Conservation (phyloP, 441 rosid genomes). For the Erodium chrysanthum region DNA sequence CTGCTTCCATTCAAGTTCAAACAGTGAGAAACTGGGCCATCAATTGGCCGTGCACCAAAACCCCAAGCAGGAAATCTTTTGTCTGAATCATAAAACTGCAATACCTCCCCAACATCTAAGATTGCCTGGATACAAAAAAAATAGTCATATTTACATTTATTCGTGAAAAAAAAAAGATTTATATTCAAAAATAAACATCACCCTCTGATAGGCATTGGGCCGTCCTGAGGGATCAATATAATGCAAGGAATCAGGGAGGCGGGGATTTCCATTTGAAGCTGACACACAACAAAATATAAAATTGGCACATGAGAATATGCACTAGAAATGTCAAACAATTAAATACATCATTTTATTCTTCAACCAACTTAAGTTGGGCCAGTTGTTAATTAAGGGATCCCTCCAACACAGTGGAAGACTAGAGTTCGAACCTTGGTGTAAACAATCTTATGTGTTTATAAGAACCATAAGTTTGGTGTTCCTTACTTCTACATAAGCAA, state of each 20-base stretch:
- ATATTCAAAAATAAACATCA: conserved; percentile 4
- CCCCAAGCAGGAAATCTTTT: conserved; percentile 93
- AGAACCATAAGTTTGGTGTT: no score
- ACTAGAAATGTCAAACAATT: neutral
- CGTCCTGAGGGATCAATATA: conserved; percentile 77
- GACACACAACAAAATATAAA: conserved; percentile 18
- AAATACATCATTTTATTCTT: neutral
- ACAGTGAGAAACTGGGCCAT: conserved; percentile 85
- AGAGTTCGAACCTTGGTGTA: no score
- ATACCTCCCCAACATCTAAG: conserved; percentile 77
- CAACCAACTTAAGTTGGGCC: no score
- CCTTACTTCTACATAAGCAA: no score
- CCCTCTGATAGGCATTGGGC: conserved; percentile 74
- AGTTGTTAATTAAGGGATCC: no score
- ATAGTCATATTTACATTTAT: neutral
- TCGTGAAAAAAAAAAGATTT: neutral
- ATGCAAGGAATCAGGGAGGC: conserved; percentile 92
- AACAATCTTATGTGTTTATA: no score
- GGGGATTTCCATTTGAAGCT: conserved; percentile 98
- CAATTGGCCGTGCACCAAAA: conserved; percentile 88
- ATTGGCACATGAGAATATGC: conserved; percentile 1
- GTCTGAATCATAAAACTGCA: conserved; percentile 79
- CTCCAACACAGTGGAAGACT: no score
- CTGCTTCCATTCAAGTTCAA: conserved; percentile 88
- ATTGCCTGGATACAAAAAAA: conserved; percentile 45